A percentile compares a stretch with the other conserved stretches of the same genome.
Evolutionary conservation across 2,329 filamentous ascomycete species (phyloP).

Genomic region (Colletotrichum aenigma): DNA sequence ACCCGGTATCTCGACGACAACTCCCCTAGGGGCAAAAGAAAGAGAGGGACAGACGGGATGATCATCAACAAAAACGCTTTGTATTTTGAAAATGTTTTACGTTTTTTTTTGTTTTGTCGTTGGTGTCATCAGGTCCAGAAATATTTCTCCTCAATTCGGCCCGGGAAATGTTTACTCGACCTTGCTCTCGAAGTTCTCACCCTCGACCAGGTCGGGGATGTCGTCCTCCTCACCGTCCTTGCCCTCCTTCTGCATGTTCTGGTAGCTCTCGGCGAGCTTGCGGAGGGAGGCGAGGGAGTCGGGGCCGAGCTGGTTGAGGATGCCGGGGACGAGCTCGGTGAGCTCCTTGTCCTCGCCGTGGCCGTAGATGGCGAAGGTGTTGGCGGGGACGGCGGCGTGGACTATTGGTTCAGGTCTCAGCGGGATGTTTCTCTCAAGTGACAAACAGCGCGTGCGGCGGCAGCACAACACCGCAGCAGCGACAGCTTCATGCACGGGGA

Average conservation of each 20-base stretch:
- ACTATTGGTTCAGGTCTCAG: slow-evolving; percentile 59
- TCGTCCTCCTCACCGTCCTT: slow-evolving; percentile 84
- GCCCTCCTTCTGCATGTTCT: slow-evolving; percentile 96
- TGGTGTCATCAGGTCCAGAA: neutral
- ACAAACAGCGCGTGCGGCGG: neutral
- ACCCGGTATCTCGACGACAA: neutral
- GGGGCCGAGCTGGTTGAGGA: slow-evolving; percentile 98
- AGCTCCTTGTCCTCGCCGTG: slow-evolving; percentile 99
- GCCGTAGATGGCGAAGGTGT: slow-evolving; percentile 99
- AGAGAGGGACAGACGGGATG: neutral
- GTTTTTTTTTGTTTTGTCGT: slow-evolving; percentile 23
- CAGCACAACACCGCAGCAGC: neutral
- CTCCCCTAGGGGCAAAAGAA: neutral
- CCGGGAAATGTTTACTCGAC: slow-evolving; percentile 71
- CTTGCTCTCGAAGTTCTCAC: slow-evolving; percentile 98
- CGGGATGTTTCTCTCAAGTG: neutral
- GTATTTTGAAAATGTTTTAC: slow-evolving; percentile 1
- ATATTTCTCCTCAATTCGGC: neutral
- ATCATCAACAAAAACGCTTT: neutral
- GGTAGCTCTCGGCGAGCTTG: slow-evolving; percentile 99
- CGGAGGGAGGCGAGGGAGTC: slow-evolving; percentile 97
- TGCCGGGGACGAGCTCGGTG: slow-evolving; percentile 97
- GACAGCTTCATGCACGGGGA: neutral
- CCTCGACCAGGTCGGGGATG: slow-evolving; percentile 95
- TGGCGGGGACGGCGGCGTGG: slow-evolving; percentile 94